Percentiles rank a stretch among this genome's conserved stretches.
phyloP scores from a whole-genome alignment of 805 yeast genomes.

The Ogataea methanolica region DNA sequence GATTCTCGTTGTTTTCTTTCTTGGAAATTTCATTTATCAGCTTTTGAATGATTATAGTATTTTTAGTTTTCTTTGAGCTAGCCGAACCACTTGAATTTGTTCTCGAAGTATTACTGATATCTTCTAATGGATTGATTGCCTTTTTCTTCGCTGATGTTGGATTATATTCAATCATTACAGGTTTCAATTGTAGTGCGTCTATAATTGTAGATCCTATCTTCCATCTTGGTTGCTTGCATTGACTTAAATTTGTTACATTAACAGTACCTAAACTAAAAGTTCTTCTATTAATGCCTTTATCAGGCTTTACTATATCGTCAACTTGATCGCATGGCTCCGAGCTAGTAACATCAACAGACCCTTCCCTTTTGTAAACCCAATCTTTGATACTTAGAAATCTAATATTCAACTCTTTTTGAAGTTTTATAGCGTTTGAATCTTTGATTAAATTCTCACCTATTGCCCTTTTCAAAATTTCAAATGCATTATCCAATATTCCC shows the following conservation, averaged over 20 bases:
- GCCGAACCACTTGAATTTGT: not conserved
- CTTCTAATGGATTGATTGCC: slow-evolving; percentile 4
- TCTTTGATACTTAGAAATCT: slow-evolving; percentile 6
- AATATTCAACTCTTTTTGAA: slow-evolving; percentile 3
- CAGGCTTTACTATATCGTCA: no score
- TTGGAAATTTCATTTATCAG: slow-evolving; percentile 33
- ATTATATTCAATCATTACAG: slow-evolving; percentile 24
- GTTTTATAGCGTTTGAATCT: slow-evolving; percentile 1
- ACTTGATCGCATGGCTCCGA: no score
- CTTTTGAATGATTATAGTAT: slow-evolving; percentile 23
- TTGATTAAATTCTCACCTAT: slow-evolving; percentile 15
- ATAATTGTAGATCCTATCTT: slow-evolving; percentile 10
- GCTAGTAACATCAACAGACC: no score
- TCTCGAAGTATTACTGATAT: slow-evolving; percentile 9
- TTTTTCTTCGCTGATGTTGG: slow-evolving; percentile 24
- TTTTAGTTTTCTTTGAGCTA: slow-evolving; percentile 4
- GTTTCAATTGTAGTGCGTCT: slow-evolving; percentile 20
- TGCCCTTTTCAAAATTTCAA: slow-evolving; percentile 20
- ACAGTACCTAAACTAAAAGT: no score
- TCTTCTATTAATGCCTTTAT: no score
- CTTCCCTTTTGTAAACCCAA: not conserved
- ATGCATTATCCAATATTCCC: slow-evolving; percentile 7
- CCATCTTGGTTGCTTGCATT: slow-evolving; percentile 1
- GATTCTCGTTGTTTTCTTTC: slow-evolving; percentile 18
- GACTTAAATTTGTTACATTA: no score